Conservation (phyloP, 2,329 filamentous ascomycete species). For the Pseudopithomyces chartarum region DNA sequence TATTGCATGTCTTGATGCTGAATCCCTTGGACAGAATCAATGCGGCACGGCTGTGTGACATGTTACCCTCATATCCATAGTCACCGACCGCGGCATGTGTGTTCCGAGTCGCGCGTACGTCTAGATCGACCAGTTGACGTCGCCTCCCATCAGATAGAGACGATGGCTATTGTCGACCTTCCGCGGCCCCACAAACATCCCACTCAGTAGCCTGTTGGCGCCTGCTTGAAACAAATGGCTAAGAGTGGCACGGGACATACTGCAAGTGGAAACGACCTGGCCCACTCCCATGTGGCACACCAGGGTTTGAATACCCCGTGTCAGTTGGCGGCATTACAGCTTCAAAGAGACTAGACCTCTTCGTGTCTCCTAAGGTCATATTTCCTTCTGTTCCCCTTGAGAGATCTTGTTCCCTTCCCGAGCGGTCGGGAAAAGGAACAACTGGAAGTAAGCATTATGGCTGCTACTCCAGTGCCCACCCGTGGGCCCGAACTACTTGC, state of each 20-base stretch:
- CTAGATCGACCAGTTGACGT: neutral
- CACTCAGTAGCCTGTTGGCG: neutral
- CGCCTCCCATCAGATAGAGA: neutral
- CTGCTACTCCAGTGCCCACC: slow-evolving; percentile 27
- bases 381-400: neutral
- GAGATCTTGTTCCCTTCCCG: neutral
- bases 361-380: neutral
- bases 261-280: neutral
- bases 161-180: neutral
- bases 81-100: neutral
- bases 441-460: slow-evolving; percentile 23
- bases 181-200: neutral
- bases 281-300: slow-evolving; percentile 1
- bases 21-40: too few species aligned
- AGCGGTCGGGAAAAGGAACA: neutral
- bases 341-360: neutral
- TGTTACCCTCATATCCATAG: too few species aligned
- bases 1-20: too few species aligned
- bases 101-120: neutral
- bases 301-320: neutral
- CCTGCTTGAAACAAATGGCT: slow-evolving; percentile 1
- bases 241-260: neutral
- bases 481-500: slow-evolving; percentile 39
- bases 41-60: too few species aligned
- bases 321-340: neutral